phyloP scores from a whole-genome alignment of 805 yeast species.

The Saccharomyces jurei region DNA sequence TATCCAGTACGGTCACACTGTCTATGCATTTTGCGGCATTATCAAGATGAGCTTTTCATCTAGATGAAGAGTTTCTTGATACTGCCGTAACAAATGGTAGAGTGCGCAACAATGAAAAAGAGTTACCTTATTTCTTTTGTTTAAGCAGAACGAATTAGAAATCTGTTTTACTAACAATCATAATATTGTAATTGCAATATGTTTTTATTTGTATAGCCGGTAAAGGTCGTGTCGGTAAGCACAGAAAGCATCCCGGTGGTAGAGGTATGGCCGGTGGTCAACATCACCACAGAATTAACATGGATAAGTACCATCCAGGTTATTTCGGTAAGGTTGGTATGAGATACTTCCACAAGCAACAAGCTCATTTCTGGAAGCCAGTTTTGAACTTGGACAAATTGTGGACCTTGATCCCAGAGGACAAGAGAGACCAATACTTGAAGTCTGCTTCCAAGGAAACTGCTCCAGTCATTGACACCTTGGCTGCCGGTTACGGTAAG shows the following conservation, averaged over 20 bases:
- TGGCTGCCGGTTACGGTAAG: constrained; percentile 99
- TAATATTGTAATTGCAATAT: constrained; percentile 3
- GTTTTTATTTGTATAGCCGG: constrained; percentile 63
- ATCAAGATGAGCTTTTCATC: not conserved
- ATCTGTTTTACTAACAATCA: constrained; percentile 8
- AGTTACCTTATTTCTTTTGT: not conserved
- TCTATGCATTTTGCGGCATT: not conserved
- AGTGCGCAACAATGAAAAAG: not conserved
- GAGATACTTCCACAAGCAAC: constrained; percentile 98
- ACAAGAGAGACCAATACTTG: constrained; percentile 89
- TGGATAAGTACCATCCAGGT: constrained; percentile 99
- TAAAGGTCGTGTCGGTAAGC: constrained; percentile 99
- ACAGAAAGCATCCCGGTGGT: constrained; percentile 99
- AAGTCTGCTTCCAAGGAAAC: constrained; percentile 74
- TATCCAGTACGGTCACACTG: not conserved
- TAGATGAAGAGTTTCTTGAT: not conserved
- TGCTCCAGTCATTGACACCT: constrained; percentile 98
- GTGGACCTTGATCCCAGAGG: constrained; percentile 93
- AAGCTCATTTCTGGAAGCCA: constrained; percentile 95
- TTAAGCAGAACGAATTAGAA: not conserved
- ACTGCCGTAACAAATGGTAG: not conserved
- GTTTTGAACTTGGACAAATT: constrained; percentile 95
- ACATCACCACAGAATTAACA: constrained; percentile 99
- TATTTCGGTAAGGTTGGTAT: constrained; percentile 99
- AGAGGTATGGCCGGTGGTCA: constrained; percentile 99